phyloP scores from a whole-genome alignment of 495 filamentous ascomycete genomes.

The Talaromyces adpressus region DNA sequence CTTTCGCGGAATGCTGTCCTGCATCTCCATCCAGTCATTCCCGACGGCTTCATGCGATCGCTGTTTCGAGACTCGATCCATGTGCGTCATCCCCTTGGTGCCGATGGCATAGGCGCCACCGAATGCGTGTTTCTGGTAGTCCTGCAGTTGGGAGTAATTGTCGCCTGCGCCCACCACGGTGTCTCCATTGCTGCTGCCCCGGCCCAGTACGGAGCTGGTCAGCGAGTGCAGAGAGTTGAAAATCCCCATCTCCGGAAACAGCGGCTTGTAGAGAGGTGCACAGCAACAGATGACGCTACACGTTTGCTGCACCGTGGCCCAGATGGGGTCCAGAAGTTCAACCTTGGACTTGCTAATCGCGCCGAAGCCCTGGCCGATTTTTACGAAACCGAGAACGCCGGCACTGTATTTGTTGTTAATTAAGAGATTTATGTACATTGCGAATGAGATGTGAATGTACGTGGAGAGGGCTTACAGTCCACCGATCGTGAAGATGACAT shows the following conservation, averaged over 20 bases:
- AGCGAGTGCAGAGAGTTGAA: background rate
- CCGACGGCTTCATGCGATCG: no score
- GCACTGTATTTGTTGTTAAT: background rate
- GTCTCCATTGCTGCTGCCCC: no score
- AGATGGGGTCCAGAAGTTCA: constrained; percentile 5
- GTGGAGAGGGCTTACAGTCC: background rate
- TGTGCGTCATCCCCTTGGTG: no score
- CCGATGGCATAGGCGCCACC: no score
- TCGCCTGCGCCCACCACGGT: no score
- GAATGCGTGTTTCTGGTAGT: no score
- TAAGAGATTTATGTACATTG: background rate
- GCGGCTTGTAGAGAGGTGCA: constrained; percentile 1
- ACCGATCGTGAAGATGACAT: constrained; percentile 4
- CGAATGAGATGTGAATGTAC: no score
- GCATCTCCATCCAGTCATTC: no score
- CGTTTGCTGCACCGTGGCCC: constrained; percentile 6
- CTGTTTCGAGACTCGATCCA: no score
- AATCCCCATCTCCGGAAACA: background rate
- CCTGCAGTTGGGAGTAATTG: background rate
- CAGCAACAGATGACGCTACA: constrained; percentile 7
- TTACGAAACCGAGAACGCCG: constrained; percentile 4
- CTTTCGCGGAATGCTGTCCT: no score
- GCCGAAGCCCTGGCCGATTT: constrained; percentile 4
- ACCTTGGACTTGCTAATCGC: background rate
- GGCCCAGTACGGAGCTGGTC: background rate